These are phyloP conservation scores for Logfia minima DNA, from an alignment of 129 eudicot genomes.

Conservation along the genomic window DNA sequence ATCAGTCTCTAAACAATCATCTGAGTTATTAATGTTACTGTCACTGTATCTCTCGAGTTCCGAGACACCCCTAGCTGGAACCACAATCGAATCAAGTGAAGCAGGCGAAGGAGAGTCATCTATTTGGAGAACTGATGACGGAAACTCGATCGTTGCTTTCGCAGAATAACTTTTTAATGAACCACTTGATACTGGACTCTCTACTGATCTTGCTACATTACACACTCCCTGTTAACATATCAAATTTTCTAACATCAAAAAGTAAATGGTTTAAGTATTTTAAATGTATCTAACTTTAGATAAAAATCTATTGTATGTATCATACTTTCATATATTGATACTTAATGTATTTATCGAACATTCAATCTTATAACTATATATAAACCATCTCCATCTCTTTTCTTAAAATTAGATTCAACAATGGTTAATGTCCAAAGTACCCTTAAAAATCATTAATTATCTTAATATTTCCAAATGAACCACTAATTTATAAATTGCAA, in stretches of 20 bases:
- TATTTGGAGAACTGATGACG: constrained; percentile 49
- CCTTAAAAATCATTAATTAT: no score
- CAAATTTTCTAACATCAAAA: background rate
- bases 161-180: constrained; percentile 51
- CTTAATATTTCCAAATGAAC: no score
- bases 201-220: constrained; percentile 42
- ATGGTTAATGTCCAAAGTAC: no score
- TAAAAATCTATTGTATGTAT: background rate
- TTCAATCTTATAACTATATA: no score
- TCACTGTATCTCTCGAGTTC: constrained; percentile 47
- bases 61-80: constrained; percentile 40
- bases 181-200: constrained; percentile 57
- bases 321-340: no score
- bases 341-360: background rate
- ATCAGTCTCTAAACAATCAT: constrained; percentile 53
- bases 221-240: constrained; percentile 44
- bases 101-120: constrained; percentile 59
- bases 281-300: background rate
- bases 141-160: constrained; percentile 53
- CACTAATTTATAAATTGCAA: no score
- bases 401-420: no score
- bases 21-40: constrained; percentile 41
- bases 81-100: constrained; percentile 64
- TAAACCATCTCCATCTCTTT: no score
- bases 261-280: background rate